Evolutionary conservation across 257 asterid species (phyloP).

Genomic region (Plectranthus barbatus): DNA sequence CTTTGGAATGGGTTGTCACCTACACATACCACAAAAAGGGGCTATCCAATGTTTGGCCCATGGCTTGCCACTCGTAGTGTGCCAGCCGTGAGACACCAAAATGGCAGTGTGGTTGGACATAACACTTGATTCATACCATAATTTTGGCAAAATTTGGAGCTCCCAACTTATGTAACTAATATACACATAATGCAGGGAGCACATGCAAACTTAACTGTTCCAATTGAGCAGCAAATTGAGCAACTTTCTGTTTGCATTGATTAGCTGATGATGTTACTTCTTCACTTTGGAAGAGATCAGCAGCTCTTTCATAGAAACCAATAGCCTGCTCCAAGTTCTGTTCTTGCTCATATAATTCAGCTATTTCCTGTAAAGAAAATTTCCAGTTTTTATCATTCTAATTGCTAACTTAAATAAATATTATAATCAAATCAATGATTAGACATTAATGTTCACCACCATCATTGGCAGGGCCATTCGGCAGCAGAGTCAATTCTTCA

Average conservation of each 20-base stretch:
- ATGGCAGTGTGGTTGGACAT: no score
- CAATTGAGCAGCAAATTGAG: slow-evolving; percentile 82
- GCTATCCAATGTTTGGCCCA: no score
- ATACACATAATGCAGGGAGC: slow-evolving; percentile 9
- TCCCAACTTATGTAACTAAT: no score
- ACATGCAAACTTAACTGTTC: slow-evolving; percentile 58
- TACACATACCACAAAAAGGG: no score
- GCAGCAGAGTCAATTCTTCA: not conserved
- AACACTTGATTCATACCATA: no score
- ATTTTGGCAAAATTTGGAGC: no score
- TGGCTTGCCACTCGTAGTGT: no score
- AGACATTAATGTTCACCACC: not conserved
- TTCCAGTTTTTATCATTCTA: not conserved
- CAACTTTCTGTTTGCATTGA: slow-evolving; percentile 92
- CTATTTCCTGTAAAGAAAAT: slow-evolving; percentile 86
- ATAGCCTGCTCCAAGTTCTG: slow-evolving; percentile 76
- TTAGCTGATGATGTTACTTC: slow-evolving; percentile 76
- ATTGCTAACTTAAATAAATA: not conserved
- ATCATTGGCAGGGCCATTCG: not conserved
- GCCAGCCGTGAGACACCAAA: no score
- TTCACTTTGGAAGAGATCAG: slow-evolving; percentile 89
- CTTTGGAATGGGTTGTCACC: no score
- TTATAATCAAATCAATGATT: no score
- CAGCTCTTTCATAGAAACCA: slow-evolving; percentile 72
- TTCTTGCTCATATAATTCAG: slow-evolving; percentile 81